These are phyloP conservation scores for Lepiota venenata DNA, from an alignment of 768 basidiomycete species.

Conservation along the genomic window DNA sequence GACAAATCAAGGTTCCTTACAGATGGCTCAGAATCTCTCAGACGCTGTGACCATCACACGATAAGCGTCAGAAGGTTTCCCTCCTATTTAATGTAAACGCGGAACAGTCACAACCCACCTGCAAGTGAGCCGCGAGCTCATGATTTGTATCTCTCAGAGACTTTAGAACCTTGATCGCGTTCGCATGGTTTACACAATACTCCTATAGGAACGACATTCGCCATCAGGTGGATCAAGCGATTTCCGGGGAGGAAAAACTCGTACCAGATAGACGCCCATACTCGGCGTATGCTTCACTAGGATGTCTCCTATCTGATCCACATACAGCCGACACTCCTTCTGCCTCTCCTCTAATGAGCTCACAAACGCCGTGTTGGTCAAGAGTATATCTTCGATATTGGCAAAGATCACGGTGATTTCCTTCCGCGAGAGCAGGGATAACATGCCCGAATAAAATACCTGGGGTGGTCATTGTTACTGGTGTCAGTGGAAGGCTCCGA, in stretches of 20 bases:
- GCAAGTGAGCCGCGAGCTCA: slow-evolving; percentile 61
- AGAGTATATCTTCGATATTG: slow-evolving; percentile 89
- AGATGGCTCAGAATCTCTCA: slow-evolving; percentile 68
- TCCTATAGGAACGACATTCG: slow-evolving; percentile 38
- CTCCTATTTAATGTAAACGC: too few species aligned
- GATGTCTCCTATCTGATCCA: slow-evolving; percentile 87
- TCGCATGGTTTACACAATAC: slow-evolving; percentile 88
- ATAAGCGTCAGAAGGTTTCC: neutral
- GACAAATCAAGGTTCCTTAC: slow-evolving; percentile 85
- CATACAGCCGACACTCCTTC: slow-evolving; percentile 86
- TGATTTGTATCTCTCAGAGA: slow-evolving; percentile 67
- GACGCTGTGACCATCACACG: slow-evolving; percentile 38
- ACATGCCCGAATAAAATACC: slow-evolving; percentile 84
- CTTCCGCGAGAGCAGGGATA: slow-evolving; percentile 68
- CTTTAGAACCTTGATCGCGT: slow-evolving; percentile 73
- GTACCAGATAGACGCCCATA: slow-evolving; percentile 79
- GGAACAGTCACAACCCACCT: slow-evolving; percentile 37
- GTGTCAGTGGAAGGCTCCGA: neutral
- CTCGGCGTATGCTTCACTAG: slow-evolving; percentile 69
- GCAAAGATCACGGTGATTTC: slow-evolving; percentile 84
- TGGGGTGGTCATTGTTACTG: slow-evolving; percentile 23
- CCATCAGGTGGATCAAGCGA: neutral
- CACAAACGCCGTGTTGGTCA: slow-evolving; percentile 88
- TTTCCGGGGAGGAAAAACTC: slow-evolving; percentile 14
- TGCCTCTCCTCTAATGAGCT: slow-evolving; percentile 91